Evolutionary conservation across 495 filamentous ascomycete species (phyloP).

Genomic region (Lindgomyces ingoldianus): DNA sequence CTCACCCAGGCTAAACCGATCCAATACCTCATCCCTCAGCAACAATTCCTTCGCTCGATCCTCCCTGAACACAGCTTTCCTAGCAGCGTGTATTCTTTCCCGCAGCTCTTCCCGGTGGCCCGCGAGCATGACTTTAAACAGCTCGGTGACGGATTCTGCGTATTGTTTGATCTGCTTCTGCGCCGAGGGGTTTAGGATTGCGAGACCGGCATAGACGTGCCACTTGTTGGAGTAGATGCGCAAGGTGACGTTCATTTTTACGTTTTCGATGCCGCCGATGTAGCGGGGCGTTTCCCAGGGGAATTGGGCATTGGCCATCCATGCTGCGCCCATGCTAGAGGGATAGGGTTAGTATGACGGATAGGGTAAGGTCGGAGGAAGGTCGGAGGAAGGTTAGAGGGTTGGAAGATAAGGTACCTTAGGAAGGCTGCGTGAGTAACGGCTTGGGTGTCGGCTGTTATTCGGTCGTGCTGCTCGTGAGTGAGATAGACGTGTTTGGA

Average conservation of each 20-base stretch:
- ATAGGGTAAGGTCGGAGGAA: not conserved
- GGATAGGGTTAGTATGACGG: not conserved
- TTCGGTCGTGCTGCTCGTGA: slow-evolving; percentile 86
- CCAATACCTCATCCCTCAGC: slow-evolving; percentile 79
- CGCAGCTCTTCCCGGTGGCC: slow-evolving; percentile 79
- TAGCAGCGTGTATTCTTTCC: slow-evolving; percentile 72
- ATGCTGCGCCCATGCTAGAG: slow-evolving; percentile 87
- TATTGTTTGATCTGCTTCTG: slow-evolving; percentile 93
- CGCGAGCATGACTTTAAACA: slow-evolving; percentile 94
- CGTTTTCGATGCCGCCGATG: slow-evolving; percentile 95
- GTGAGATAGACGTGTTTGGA: slow-evolving; percentile 84
- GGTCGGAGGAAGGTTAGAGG: not conserved
- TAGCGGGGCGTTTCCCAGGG: slow-evolving; percentile 94
- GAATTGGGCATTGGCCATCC: slow-evolving; percentile 89
- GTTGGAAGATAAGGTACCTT: slow-evolving; percentile 29
- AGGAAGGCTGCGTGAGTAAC: slow-evolving; percentile 97
- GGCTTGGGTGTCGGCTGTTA: slow-evolving; percentile 96
- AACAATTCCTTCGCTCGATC: slow-evolving; percentile 61
- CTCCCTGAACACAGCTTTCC: slow-evolving; percentile 75
- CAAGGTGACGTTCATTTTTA: slow-evolving; percentile 96
- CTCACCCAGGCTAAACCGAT: slow-evolving; percentile 79
- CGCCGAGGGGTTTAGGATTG: slow-evolving; percentile 91
- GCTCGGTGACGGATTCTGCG: slow-evolving; percentile 84
- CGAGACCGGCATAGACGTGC: slow-evolving; percentile 97
- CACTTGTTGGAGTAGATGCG: slow-evolving; percentile 98